These are phyloP conservation scores for Kandelia obovata DNA, from an alignment of 345 rosid species.

Conservation along the genomic window DNA sequence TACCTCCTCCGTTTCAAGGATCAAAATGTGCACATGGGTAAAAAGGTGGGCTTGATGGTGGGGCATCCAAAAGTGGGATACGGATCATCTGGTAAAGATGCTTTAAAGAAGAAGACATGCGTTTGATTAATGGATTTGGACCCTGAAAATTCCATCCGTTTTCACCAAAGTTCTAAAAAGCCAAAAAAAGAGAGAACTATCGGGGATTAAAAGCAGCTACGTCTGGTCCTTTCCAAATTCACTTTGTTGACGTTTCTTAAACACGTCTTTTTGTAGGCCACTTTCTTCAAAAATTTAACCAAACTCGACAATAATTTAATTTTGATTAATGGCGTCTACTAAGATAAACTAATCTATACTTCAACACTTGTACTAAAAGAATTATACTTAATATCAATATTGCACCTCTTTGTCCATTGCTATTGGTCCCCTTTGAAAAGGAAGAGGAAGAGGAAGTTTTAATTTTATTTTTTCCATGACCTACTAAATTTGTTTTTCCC, in stretches of 20 bases:
- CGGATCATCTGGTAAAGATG: slow-evolving; percentile 41
- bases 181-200: neutral
- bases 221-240: slow-evolving; percentile 16
- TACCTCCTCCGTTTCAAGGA: slow-evolving; percentile 13
- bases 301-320: neutral
- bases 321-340: no score
- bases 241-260: slow-evolving; percentile 25
- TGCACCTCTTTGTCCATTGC: no score
- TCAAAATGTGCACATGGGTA: no score
- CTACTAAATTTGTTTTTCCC: no score
- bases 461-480: no score
- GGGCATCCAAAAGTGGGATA: slow-evolving; percentile 37
- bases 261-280: slow-evolving; percentile 10
- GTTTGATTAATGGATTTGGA: no score
- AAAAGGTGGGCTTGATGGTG: neutral
- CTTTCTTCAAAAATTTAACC: slow-evolving; percentile 17
- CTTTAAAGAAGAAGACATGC: slow-evolving; percentile 18
- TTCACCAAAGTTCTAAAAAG: neutral
- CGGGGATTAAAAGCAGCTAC: slow-evolving; percentile 12
- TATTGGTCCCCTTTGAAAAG: no score
- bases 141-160: neutral
- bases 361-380: no score
- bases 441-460: no score
- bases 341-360: no score
- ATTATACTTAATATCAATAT: no score